A percentile compares a stretch with the other conserved stretches of the same genome.
Conservation (phyloP, 129 eudicot genomes). For the Lonicera japonica region DNA sequence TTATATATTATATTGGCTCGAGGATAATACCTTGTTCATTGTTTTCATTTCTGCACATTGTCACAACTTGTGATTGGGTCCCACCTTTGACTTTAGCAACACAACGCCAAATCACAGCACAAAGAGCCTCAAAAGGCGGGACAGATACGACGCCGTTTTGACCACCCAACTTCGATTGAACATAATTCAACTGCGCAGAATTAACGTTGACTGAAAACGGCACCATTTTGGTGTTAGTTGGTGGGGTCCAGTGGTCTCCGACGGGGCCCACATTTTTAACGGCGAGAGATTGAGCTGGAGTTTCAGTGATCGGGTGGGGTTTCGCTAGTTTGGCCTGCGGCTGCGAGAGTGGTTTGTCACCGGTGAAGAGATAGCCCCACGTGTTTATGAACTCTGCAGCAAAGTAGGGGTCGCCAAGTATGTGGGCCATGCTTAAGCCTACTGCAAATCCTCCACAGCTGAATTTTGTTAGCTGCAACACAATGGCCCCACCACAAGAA, state of each 20-base stretch:
- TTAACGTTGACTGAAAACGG: constrained; percentile 32
- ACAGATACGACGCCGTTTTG: neutral
- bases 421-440: constrained; percentile 76
- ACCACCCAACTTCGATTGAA: constrained; percentile 32
- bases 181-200: constrained; percentile 26
- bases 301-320: neutral
- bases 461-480: constrained; percentile 46
- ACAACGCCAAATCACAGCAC: constrained; percentile 50
- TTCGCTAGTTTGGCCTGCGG: constrained; percentile 12
- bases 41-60: constrained; percentile 37
- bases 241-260: constrained; percentile 48
- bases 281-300: constrained; percentile 31
- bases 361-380: constrained; percentile 33
- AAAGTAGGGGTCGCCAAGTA: constrained; percentile 60
- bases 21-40: too few species aligned
- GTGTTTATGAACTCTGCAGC: constrained; percentile 37
- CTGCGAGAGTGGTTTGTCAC: constrained; percentile 19
- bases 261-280: constrained; percentile 60
- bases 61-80: constrained; percentile 31
- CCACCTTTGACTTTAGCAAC: constrained; percentile 27
- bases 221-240: constrained; percentile 24
- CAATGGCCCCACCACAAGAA: too few species aligned
- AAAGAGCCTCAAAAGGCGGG: constrained; percentile 50
- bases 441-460: constrained; percentile 66
- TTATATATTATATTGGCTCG: too few species aligned